These are phyloP conservation scores for Nicotiana noctiflora DNA, from an alignment of 257 asterid genomes.

Conservation along the genomic window DNA sequence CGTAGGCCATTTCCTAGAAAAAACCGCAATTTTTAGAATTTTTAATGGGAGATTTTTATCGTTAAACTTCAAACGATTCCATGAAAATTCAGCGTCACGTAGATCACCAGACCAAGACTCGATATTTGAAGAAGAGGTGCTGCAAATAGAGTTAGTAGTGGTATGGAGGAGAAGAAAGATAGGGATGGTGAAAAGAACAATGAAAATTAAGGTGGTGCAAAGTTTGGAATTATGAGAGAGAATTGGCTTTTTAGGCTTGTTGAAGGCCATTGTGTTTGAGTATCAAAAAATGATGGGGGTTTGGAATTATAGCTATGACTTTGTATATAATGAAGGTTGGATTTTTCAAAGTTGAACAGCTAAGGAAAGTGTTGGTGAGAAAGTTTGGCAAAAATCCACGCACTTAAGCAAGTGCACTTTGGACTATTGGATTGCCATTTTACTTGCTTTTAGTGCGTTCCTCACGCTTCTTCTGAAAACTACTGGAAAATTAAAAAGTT, in stretches of 20 bases:
- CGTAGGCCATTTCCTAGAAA: slow-evolving; percentile 87
- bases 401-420: slow-evolving; percentile 26
- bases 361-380: slow-evolving; percentile 28
- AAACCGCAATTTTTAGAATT: slow-evolving; percentile 66
- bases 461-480: slow-evolving; percentile 15
- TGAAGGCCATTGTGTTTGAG: slow-evolving; percentile 38
- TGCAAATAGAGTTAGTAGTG: slow-evolving; percentile 41
- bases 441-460: slow-evolving; percentile 31
- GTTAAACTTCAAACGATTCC: slow-evolving; percentile 53
- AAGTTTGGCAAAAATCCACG: slow-evolving; percentile 37
- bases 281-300: background rate
- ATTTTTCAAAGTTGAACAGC: slow-evolving; percentile 24
- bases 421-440: slow-evolving; percentile 22
- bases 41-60: slow-evolving; percentile 21
- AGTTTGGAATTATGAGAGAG: slow-evolving; percentile 54
- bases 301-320: slow-evolving; percentile 7
- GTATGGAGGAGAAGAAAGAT: slow-evolving; percentile 73
- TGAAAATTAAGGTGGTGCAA: slow-evolving; percentile 64
- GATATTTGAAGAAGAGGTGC: slow-evolving; percentile 23
- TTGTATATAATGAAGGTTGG: background rate
- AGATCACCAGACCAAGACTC: slow-evolving; percentile 72
- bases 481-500: background rate
- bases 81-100: slow-evolving; percentile 52
- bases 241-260: slow-evolving; percentile 36
- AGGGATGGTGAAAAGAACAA: slow-evolving; percentile 76